A percentile compares a stretch with the other conserved stretches of the same genome.
These are phyloP conservation scores for Inga laurina DNA, from an alignment of 306 rosid genomes.

Conservation along the genomic window DNA sequence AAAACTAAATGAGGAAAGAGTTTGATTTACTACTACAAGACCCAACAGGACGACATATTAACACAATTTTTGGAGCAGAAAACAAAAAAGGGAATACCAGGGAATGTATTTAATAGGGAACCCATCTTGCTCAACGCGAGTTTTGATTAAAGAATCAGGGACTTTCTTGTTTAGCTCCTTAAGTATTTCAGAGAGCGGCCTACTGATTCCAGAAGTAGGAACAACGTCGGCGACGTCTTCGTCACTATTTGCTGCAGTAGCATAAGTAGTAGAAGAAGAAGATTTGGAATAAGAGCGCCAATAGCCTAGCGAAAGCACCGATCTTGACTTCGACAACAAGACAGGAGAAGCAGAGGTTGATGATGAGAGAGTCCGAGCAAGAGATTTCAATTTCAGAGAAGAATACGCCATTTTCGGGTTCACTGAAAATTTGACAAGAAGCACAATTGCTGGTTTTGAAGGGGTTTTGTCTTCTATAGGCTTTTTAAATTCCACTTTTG, in stretches of 20 bases:
- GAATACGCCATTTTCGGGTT: constrained; percentile 29
- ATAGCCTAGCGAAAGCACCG: not conserved
- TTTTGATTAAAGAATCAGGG: constrained; percentile 66
- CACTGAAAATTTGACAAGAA: not conserved
- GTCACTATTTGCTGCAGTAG: constrained; percentile 1
- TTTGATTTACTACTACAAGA: not conserved
- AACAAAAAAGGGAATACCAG: constrained; percentile 34
- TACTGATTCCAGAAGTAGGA: constrained; percentile 61
- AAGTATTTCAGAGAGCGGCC: constrained; percentile 71
- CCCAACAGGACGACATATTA: not conserved
- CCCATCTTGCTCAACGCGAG: constrained; percentile 56
- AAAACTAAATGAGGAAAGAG: not conserved
- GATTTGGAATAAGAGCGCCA: constrained; percentile 28
- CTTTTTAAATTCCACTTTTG: not conserved
- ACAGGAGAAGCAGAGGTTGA: not conserved
- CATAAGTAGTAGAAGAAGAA: not conserved
- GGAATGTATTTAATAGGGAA: constrained; percentile 68
- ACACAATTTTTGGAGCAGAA: not conserved
- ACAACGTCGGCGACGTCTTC: constrained; percentile 11
- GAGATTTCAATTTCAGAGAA: constrained; percentile 4
- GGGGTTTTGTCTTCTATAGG: not conserved
- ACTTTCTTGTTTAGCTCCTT: constrained; percentile 81
- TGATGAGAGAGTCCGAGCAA: not conserved
- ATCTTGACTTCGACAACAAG: not conserved
- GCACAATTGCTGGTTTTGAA: not conserved